Evolutionary conservation across 306 rosid genomes (phyloP).

Genomic region (Glycyrrhiza uralensis): DNA sequence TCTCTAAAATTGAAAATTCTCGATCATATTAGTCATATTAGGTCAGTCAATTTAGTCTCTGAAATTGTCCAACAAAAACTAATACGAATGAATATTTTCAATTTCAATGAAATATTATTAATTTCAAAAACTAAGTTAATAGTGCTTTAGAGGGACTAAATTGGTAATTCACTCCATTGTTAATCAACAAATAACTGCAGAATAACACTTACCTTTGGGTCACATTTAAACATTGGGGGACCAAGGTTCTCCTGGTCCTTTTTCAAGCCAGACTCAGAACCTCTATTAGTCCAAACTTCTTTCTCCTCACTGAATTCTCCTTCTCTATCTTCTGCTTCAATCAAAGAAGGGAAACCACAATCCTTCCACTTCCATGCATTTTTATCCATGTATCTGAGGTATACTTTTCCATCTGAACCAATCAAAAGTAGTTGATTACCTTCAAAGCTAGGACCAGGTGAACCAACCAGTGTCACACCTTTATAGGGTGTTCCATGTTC

Average conservation of each 20-base stretch:
- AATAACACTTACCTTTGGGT: constrained; percentile 55
- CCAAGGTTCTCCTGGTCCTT: constrained; percentile 24
- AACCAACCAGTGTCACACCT: constrained; percentile 59
- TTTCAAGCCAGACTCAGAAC: constrained; percentile 34
- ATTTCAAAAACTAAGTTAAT: no score
- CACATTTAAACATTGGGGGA: constrained; percentile 44
- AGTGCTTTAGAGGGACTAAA: no score
- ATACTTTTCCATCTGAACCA: constrained; percentile 88
- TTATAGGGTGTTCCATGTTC: constrained; percentile 88
- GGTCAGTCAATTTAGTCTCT: no score
- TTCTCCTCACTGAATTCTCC: constrained; percentile 25
- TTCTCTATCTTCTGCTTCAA: constrained; percentile 32
- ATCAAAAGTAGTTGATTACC: constrained; percentile 69
- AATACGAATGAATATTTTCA: no score
- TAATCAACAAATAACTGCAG: not conserved
- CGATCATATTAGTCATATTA: no score
- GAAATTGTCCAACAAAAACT: no score
- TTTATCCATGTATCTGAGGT: constrained; percentile 67
- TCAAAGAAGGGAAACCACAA: constrained; percentile 56
- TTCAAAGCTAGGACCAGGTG: constrained; percentile 82
- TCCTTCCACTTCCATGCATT: constrained; percentile 83
- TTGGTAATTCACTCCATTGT: no score
- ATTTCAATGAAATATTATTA: no score
- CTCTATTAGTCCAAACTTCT: constrained; percentile 33
- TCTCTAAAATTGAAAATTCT: no score